These are phyloP conservation scores for Scheffersomyces stambukii DNA, from an alignment of 1,139 yeast species.

Conservation along the genomic window DNA sequence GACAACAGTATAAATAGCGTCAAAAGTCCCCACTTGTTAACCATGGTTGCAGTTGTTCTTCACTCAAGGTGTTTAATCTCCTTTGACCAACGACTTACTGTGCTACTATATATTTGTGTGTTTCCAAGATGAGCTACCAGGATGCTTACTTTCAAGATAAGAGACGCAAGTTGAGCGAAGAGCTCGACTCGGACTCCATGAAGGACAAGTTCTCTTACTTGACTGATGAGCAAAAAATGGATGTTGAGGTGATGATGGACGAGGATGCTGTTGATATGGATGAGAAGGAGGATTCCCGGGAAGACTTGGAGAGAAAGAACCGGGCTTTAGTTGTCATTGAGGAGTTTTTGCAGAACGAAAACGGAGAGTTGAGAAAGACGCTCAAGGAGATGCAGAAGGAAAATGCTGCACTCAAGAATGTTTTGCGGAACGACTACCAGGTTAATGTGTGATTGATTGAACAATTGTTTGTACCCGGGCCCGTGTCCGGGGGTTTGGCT, in stretches of 20 bases:
- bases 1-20: no score
- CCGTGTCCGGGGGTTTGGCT: no score
- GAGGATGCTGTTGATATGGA: constrained; percentile 6
- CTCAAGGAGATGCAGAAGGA: constrained; percentile 9
- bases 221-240: constrained; percentile 10
- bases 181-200: constrained; percentile 8
- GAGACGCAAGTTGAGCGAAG: constrained; percentile 11
- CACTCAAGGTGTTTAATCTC: no score
- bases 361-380: constrained; percentile 9
- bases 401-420: constrained; percentile 9
- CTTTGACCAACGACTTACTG: no score
- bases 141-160: constrained; percentile 10
- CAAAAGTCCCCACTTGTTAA: no score
- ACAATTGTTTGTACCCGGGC: no score
- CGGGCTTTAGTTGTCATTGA: constrained; percentile 10
- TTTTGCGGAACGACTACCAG: constrained; percentile 10
- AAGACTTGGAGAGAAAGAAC: constrained; percentile 10
- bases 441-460: no score
- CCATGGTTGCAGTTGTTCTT: no score
- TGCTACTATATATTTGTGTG: no score
- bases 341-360: constrained; percentile 10
- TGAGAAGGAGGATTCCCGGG: constrained; percentile 5
- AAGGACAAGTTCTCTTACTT: constrained; percentile 8
- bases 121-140: constrained; percentile 13
- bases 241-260: constrained; percentile 6